Evolutionary conservation across 2,329 filamentous ascomycete genomes (phyloP), one percentile per base, ranked within the genome.

Genomic region (Dactylellina leptospora): DNA sequence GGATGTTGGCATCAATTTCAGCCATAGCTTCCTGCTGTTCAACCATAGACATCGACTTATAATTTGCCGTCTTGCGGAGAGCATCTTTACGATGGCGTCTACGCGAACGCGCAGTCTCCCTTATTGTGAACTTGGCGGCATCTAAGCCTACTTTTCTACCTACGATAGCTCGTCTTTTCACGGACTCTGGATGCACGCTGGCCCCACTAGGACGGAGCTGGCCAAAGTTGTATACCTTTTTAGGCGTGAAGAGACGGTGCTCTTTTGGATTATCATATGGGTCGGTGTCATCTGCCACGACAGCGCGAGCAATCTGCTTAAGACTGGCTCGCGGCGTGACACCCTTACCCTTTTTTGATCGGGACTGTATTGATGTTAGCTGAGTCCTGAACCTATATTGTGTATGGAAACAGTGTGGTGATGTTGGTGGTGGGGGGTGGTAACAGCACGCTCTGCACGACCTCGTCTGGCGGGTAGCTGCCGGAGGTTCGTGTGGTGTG

Each of bases 111-210:
- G 61, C 69, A 9, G 69, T 62, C 40, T 73, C 69, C 18, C 62
- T 40, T 20, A 68, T 36, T 8, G 61, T 61, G 28, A 68, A 73
- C 48, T 62, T 64, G 13, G 61, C 69, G 0, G 69, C 69, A n/a
- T 48, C 69, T 25, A 73, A 20, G 9, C 69, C 69, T 4, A 2
- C 2, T n/a, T 73, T 73, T 33, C 68, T 73, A n/a, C 30, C 53
- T n/a, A 68, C 47, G 9, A 68, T 73, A n/a, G 11, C 38, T 2
- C 69, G 60, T 30, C 69, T 27, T 22, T 73, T 73, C 9, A 68
- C 25, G 20, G 69, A 73, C 51, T 73, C 69, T n/a, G 69, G 69
- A 25, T 73, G 69, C 20, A 3, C 22, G 22, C 61, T 66, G 3
- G 6, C 23, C n/a, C 69, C 69, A 25, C 30, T 33, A 23, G 69